Evolutionary conservation across 2,329 filamentous ascomycete species (phyloP).

Genomic region (Purpureocillium lavendulum): DNA sequence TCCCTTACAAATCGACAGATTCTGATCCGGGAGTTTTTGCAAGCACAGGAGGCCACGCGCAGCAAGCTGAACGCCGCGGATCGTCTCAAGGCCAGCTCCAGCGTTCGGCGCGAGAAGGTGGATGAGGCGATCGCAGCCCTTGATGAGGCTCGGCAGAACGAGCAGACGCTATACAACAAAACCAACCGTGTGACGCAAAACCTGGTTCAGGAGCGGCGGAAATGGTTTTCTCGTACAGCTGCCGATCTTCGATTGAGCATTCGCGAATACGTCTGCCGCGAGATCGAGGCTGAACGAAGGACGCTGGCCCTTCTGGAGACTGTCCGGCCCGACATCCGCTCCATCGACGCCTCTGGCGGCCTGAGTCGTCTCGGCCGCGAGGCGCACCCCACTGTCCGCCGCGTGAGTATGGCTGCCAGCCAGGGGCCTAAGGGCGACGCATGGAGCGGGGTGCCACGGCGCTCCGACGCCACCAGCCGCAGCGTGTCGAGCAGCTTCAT

Average conservation of each 20-base stretch:
- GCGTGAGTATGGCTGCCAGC: slow-evolving; percentile 71
- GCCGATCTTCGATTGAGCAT: slow-evolving; percentile 77
- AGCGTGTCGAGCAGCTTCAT: slow-evolving; percentile 68
- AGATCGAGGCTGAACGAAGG: slow-evolving; percentile 92
- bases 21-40: slow-evolving; percentile 81
- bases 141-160: slow-evolving; percentile 77
- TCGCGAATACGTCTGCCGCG: slow-evolving; percentile 84
- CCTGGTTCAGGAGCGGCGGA: slow-evolving; percentile 77
- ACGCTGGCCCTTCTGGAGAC: slow-evolving; percentile 89
- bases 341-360: slow-evolving; percentile 84
- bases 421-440: slow-evolving; percentile 97
- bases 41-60: slow-evolving; percentile 79
- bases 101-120: slow-evolving; percentile 87
- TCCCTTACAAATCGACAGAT: slow-evolving; percentile 97
- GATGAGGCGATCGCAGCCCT: slow-evolving; percentile 91
- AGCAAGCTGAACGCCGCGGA: slow-evolving; percentile 81
- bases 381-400: slow-evolving; percentile 65
- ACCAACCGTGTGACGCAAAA: slow-evolving; percentile 85
- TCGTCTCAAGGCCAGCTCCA: slow-evolving; percentile 77
- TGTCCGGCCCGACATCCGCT: slow-evolving; percentile 84
- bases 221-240: slow-evolving; percentile 83
- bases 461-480: slow-evolving; percentile 68
- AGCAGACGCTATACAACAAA: slow-evolving; percentile 75
- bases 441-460: slow-evolving; percentile 88
- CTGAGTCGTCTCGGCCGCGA: slow-evolving; percentile 85